Evolutionary conservation across 257 asterid genomes (phyloP), one percentile per base, ranked within the genome.

Genomic region (Solanum arcanum): DNA sequence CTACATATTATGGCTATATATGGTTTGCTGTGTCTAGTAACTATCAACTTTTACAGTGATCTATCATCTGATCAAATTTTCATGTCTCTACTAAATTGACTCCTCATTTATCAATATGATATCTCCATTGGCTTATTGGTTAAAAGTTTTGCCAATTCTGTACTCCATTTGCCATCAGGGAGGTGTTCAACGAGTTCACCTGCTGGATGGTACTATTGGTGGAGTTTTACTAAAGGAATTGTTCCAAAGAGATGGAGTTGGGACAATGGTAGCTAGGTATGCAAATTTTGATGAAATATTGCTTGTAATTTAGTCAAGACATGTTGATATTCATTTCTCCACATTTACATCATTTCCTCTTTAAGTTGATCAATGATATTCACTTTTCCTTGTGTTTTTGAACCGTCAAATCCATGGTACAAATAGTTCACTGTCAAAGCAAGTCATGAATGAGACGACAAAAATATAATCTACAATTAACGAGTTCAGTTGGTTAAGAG

Each of bases 221-320:
- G 99, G 99, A 87, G 98, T 97, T 87, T 86, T 97, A 90, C 91
- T 97, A 86, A 94, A 94, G 90, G 99, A 96, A 84, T 87, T 96
- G 91, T 96, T 95, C 92, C 98, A 94, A 90, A 95, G 99, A 92
- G 98, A 92, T 64, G 98, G 99, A 87, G 98, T 95, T 10, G 99
- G 99, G 81, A 97, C 99, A 9, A 97, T 97, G 99, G 98, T 97
- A 60, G 96, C 99, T 72, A 97, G 99, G 99, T 97, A 93, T 83
- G 92, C 83, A 83, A 69, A 89, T 42, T 66, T 87, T 75, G 33
- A 86, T 47, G 84, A 27, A 78, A 44, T 75, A 42, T 76, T 76
- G 60, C 44, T 76, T 42, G 66, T 29, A 81, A 27, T 81, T 81
- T 37, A 81, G 46, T 49, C 69, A 18, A 81, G 69, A 62, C 68